A percentile compares a stretch with the other conserved stretches of the same genome.
Conservation (phyloP, 805 yeast genomes). For the Nakazawaea anatomiae region DNA sequence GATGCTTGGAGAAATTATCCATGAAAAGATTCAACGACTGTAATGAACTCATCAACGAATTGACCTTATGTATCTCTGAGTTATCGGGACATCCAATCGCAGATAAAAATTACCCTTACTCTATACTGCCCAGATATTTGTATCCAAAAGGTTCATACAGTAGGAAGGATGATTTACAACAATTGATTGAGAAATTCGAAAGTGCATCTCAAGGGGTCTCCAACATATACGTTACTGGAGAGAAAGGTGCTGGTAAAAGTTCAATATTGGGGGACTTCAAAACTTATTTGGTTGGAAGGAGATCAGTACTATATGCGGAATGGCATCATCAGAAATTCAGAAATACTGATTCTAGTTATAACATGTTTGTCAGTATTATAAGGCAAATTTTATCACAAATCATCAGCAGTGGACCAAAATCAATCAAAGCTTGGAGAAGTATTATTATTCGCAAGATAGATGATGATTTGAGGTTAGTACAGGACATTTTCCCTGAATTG, state of each 20-base stretch:
- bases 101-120: slow-evolving; percentile 10
- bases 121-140: slow-evolving; percentile 13
- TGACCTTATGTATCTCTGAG: slow-evolving; percentile 20
- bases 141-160: slow-evolving; percentile 24
- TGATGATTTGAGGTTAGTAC: slow-evolving; percentile 35
- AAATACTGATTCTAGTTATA: slow-evolving; percentile 15
- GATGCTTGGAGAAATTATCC: slow-evolving; percentile 34
- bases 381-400: slow-evolving; percentile 35
- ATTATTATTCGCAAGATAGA: slow-evolving; percentile 30
- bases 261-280: slow-evolving; percentile 33
- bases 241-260: slow-evolving; percentile 41
- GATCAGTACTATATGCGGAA: slow-evolving; percentile 22
- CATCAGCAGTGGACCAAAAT: slow-evolving; percentile 28
- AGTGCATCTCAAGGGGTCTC: slow-evolving; percentile 17
- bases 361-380: slow-evolving; percentile 12
- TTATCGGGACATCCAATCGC: slow-evolving; percentile 15
- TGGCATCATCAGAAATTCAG: slow-evolving; percentile 26
- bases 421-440: slow-evolving; percentile 34
- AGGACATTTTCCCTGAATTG: slow-evolving; percentile 38
- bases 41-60: slow-evolving; percentile 29
- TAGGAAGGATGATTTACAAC: slow-evolving; percentile 18
- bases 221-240: slow-evolving; percentile 32
- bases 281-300: slow-evolving; percentile 24
- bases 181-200: slow-evolving; percentile 18
- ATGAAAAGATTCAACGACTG: slow-evolving; percentile 31